These are phyloP conservation scores for Fistulinella prunicolor DNA, from an alignment of 768 basidiomycete species.

Conservation along the genomic window DNA sequence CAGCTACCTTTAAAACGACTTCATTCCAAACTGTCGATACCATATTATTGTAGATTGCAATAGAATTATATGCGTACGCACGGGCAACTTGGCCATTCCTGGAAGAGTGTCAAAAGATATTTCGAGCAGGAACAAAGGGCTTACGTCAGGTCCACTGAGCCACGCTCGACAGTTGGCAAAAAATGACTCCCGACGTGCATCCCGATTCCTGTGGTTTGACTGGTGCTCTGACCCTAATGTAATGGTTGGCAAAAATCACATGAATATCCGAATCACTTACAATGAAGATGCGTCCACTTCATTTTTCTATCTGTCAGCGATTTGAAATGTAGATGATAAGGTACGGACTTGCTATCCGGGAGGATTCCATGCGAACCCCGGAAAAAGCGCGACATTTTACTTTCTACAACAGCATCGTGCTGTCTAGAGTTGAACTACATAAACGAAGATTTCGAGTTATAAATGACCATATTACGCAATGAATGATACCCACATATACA, in stretches of 20 bases:
- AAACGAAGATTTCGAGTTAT: not conserved
- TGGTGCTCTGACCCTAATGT: slow-evolving; percentile 77
- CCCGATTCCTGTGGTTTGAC: slow-evolving; percentile 80
- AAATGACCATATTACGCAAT: too few species aligned
- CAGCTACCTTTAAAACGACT: not conserved
- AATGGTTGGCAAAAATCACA: not conserved
- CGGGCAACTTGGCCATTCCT: not conserved
- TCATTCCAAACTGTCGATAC: not conserved
- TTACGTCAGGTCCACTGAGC: slow-evolving; percentile 81
- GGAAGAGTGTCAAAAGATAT: not conserved
- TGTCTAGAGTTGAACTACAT: not conserved
- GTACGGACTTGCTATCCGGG: not conserved
- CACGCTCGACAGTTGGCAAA: slow-evolving; percentile 91
- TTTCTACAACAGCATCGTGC: not conserved
- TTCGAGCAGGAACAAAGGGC: slow-evolving; percentile 13
- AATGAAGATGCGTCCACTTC: slow-evolving; percentile 11
- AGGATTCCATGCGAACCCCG: not conserved
- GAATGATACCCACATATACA: not conserved
- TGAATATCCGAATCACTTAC: not conserved
- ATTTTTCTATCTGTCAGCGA: not conserved
- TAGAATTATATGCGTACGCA: not conserved
- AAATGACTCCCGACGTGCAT: slow-evolving; percentile 70
- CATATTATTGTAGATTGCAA: not conserved
- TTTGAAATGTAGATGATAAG: not conserved
- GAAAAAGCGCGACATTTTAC: not conserved